Base-by-base conservation (phyloP, 106 monocot genomes). In the Acanthochlamys bracteata region DNA sequence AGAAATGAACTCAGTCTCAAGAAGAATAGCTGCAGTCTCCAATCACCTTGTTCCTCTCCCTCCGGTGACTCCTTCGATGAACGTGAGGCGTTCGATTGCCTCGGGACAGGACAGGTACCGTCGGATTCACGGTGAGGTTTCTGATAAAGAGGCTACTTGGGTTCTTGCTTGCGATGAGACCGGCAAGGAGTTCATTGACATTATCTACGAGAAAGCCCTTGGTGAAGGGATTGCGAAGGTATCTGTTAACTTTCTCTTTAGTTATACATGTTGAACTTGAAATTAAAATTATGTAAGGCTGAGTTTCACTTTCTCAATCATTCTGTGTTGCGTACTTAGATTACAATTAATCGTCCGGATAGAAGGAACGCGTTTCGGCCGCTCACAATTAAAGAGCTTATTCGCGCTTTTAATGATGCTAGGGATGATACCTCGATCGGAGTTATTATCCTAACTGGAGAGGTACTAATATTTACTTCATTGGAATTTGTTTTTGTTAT, bases 191-290 rank as follows among this genome's bases (percentile, higher is more conserved):
- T 94, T 77, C 59, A 72, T 57, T 16, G 93, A 94, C 67, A 89
- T 94, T 65, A 69, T 86, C 45, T 93, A 93, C 69, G 93, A 93
- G 77, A 93, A 93, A 73, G 71, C 89, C 52, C 72, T 79, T 41
- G 93, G 84, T 1, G 93, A 94, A 71, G 89, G 84, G 6, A 94
- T 94, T 22, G 89, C 86, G 14, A 94, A 94, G 93, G 93, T 89
- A 40, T 59, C 12, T 70, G 23, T 66, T 45, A 22, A 10, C 24
- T 59, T 59, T 16, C 25, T 59, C 10, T 24, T 47, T 43, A 17
- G 20, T 22, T 46, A 42, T 22, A 10, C 6, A 42, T 63, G 41
- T 0, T 19, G n/a, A n/a, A n/a, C n/a, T 42, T 41, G 33, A 12
- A n/a, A 20, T 43, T 6, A 9, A 33, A 23, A 23, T 39, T 25